Base-by-base conservation (phyloP, 441 rosid species). In the Daphne laureola region DNA sequence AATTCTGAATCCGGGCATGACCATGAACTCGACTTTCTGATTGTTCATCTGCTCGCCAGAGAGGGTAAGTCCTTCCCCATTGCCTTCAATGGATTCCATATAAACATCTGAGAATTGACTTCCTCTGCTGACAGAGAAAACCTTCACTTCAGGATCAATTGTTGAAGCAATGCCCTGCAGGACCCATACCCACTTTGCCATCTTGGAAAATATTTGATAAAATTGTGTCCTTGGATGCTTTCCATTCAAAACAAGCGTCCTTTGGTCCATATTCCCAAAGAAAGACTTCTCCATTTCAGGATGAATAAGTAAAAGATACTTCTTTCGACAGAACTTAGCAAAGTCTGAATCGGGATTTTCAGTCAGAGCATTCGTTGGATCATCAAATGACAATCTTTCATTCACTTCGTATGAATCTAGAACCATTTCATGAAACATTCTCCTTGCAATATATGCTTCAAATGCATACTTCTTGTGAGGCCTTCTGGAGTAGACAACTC, bases 151-250 rank as follows among this genome's bases (percentile, higher is more conserved):
- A 11, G 71, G 61, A 76, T 81, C 87, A 63, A 83, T 63, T n/a
- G 84, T 62, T 62, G 75, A 74, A 54, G 86, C 75, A 18, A 78
- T 64, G n/a, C 82, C 77, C 17, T 73, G 75, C 31, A 83, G 75
- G 58, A 83, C 49, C 94, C 91, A 88, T 8, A 83, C 67, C 81
- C 84, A 79, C 67, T 73, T 83, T 0, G 86, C 89, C 87, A 85
- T 77, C 71, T 63, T 84, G 3, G 60, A 74, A 43, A 79, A 86
- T 49, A 74, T 36, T 50, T 71, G 77, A 63, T 85, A 88, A 51
- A 83, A 85, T 47, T 73, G 69, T 9, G 94, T 83, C 64, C 86
- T 78, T 11, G 86, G 87, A 72, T 83, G 86, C 69, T 66, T 74
- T 14, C 81, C 80, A 14, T 69, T 71, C 23, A 65, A 69, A 44